These are phyloP conservation scores for Starmerella roubikii DNA, from an alignment of 805 yeast genomes.

Conservation along the genomic window DNA sequence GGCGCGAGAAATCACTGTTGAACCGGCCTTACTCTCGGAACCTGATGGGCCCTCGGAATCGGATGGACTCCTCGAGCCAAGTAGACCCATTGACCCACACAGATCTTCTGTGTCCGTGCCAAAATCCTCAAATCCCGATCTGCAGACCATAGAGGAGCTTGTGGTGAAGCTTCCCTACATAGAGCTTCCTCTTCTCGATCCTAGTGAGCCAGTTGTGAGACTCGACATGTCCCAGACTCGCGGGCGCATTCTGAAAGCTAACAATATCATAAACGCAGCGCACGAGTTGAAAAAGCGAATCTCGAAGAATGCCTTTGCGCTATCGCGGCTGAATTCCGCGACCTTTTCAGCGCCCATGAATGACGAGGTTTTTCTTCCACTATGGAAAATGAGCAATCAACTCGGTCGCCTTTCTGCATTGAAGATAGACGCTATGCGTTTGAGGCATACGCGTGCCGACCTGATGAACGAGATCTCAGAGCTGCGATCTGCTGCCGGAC, in stretches of 20 bases:
- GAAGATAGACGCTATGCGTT: not conserved
- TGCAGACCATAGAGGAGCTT: constrained; percentile 1
- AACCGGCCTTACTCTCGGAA: too few species aligned
- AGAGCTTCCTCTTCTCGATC: not conserved
- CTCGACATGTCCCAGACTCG: not conserved
- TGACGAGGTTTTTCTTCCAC: not conserved
- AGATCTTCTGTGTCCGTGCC: too few species aligned
- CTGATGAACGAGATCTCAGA: not conserved
- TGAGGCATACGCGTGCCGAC: not conserved
- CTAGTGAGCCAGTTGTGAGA: not conserved
- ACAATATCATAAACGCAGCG: not conserved
- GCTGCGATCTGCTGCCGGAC: not conserved
- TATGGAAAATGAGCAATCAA: not conserved
- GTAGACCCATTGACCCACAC: too few species aligned
- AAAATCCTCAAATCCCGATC: too few species aligned
- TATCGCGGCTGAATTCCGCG: not conserved
- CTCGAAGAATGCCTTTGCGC: not conserved
- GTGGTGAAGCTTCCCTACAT: not conserved
- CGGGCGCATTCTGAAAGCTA: not conserved
- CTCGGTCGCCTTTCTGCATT: not conserved
- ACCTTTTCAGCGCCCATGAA: not conserved
- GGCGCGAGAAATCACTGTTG: too few species aligned
- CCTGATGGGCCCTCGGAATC: too few species aligned
- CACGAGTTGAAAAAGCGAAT: not conserved
- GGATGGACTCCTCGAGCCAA: too few species aligned